Conservation (phyloP, 2,329 filamentous ascomycete species). For the Calonectria hongkongensis region DNA sequence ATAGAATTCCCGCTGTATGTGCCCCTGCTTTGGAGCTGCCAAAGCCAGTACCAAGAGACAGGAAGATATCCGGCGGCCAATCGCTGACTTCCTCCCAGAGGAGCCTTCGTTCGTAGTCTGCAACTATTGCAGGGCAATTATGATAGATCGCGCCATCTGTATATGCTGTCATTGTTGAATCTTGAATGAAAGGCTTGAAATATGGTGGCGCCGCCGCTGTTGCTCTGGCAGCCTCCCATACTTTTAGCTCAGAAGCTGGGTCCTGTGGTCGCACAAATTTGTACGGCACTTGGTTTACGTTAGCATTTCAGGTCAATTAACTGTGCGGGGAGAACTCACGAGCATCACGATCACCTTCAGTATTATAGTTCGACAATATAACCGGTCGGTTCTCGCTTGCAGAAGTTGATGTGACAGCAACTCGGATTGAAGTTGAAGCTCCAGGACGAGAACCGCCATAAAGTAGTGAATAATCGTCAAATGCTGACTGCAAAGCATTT, state of each 20-base stretch:
- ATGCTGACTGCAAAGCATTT: conserved; percentile 9
- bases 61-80: conserved; percentile 22
- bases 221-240: conserved; percentile 41
- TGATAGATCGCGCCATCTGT: conserved; percentile 29
- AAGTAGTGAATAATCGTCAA: conserved; percentile 9
- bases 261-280: conserved; percentile 30
- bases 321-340: neutral
- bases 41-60: conserved; percentile 25
- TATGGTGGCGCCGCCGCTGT: conserved; percentile 35
- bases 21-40: neutral
- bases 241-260: conserved; percentile 19
- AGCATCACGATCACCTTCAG: conserved; percentile 1
- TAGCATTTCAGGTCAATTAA: neutral
- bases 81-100: conserved; percentile 27
- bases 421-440: conserved; percentile 16
- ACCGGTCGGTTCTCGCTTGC: conserved; percentile 23
- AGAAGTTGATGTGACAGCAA: conserved; percentile 32
- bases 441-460: conserved; percentile 10
- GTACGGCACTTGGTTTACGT: conserved; percentile 5
- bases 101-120: conserved; percentile 25
- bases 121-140: conserved; percentile 25
- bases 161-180: conserved; percentile 16
- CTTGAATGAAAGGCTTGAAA: conserved; percentile 34
- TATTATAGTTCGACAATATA: conserved; percentile 34
- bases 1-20: neutral